A percentile compares a stretch with the other conserved stretches of the same genome.
phyloP scores from a whole-genome alignment of 306 rosid species.

The Crotalaria pallida region DNA sequence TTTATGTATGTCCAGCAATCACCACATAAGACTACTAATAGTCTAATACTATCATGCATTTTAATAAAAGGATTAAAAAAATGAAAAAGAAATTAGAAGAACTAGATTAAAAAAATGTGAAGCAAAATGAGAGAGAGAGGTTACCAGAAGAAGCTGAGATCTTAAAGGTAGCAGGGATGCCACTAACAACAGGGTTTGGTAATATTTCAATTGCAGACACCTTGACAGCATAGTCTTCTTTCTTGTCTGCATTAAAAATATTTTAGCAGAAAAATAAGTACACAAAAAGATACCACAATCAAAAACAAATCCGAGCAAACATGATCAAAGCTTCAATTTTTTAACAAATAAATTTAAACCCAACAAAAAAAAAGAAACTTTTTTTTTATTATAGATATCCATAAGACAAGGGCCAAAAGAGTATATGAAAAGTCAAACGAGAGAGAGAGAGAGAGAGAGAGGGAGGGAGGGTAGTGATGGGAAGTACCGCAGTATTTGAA shows the following conservation, averaged over 20 bases:
- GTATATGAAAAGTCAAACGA: not conserved
- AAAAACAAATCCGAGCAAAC: slow-evolving; percentile 2
- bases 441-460: too few relatives aligned
- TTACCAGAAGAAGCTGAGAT: slow-evolving; percentile 74
- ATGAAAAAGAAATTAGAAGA: not conserved
- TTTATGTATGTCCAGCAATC: not conserved
- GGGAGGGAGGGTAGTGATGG: not conserved
- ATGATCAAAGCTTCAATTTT: not conserved
- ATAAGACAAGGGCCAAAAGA: not conserved
- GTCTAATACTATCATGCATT: not conserved
- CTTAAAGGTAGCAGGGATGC: slow-evolving; percentile 63
- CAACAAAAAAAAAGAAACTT: not conserved
- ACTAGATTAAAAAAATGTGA: not conserved
- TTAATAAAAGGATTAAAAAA: not conserved
- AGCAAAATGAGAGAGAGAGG: not conserved
- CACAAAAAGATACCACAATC: not conserved
- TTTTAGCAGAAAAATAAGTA: not conserved
- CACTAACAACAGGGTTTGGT: slow-evolving; percentile 66
- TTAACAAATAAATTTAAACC: not conserved
- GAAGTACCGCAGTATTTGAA: slow-evolving; percentile 64
- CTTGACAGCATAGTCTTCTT: slow-evolving; percentile 58
- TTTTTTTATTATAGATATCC: not conserved
- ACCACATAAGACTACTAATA: not conserved
- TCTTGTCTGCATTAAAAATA: slow-evolving; percentile 43
- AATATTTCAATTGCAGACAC: slow-evolving; percentile 51